These are phyloP conservation scores for Leccinum insolens DNA, from an alignment of 1,284 basidiomycete genomes.

Conservation along the genomic window DNA sequence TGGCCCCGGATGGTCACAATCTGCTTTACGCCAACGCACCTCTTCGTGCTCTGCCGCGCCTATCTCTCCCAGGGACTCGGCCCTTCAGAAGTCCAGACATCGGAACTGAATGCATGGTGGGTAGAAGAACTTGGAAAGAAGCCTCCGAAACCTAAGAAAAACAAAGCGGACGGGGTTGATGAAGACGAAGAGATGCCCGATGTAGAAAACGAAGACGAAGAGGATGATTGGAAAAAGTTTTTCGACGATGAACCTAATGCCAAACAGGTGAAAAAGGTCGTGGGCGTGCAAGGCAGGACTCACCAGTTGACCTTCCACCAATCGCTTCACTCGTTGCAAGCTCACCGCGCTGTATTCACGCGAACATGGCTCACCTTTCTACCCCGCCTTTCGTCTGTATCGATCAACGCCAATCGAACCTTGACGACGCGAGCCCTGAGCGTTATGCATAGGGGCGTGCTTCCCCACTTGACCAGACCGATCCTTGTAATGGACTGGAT, in stretches of 20 bases:
- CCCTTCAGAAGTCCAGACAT: constrained; percentile 25
- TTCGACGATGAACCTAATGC: constrained; percentile 65
- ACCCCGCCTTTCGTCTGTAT: constrained; percentile 52
- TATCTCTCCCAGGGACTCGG: not conserved
- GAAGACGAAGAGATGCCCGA: constrained; percentile 40
- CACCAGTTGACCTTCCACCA: constrained; percentile 73
- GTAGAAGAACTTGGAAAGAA: constrained; percentile 70
- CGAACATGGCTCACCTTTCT: constrained; percentile 76
- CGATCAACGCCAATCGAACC: constrained; percentile 44
- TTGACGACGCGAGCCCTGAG: constrained; percentile 68
- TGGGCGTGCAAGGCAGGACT: constrained; percentile 47
- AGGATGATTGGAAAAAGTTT: constrained; percentile 80
- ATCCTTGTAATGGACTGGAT: constrained; percentile 95
- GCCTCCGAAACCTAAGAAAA: constrained; percentile 54
- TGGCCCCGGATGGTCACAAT: no score
- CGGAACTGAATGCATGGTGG: constrained; percentile 86
- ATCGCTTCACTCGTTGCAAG: constrained; percentile 70
- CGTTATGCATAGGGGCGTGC: constrained; percentile 81
- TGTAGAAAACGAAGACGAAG: constrained; percentile 50
- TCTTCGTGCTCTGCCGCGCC: not conserved
- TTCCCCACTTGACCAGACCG: constrained; percentile 83
- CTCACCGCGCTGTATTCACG: constrained; percentile 81
- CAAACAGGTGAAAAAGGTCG: constrained; percentile 40
- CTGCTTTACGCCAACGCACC: not conserved
- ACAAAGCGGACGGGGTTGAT: constrained; percentile 44